A percentile compares a stretch with the other conserved stretches of the same genome.
These are phyloP conservation scores for Cornus suecica DNA, from an alignment of 148 eudicot species.

Conservation along the genomic window DNA sequence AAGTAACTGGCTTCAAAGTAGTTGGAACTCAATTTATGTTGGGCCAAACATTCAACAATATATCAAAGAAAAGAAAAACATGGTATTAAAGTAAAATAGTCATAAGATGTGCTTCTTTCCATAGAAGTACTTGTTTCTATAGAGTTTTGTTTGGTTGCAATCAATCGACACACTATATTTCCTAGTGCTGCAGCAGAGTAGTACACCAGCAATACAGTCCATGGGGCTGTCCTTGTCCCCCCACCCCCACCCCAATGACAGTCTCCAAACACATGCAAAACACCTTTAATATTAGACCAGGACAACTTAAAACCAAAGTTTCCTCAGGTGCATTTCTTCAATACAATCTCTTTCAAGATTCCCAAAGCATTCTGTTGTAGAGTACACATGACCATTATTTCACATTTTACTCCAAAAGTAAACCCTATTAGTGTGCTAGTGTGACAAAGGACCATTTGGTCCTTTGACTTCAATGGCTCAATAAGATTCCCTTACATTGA, in stretches of 20 bases:
- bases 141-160: background rate
- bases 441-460: background rate
- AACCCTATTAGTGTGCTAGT: background rate
- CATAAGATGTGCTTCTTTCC: background rate
- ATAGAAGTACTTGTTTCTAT: background rate
- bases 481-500: background rate
- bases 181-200: background rate
- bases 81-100: background rate
- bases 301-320: background rate
- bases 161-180: background rate
- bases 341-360: background rate
- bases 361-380: background rate
- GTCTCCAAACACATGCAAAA: background rate
- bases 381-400: background rate
- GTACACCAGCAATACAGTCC: background rate
- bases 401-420: background rate
- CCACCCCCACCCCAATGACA: no score
- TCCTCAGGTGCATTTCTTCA: slow-evolving; percentile 1
- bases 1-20: no score
- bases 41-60: background rate
- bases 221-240: background rate
- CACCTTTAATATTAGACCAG: background rate
- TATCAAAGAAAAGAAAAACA: background rate
- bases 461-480: background rate
- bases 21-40: no score